phyloP scores from a whole-genome alignment of 306 rosid species.

The Corylus americana region DNA sequence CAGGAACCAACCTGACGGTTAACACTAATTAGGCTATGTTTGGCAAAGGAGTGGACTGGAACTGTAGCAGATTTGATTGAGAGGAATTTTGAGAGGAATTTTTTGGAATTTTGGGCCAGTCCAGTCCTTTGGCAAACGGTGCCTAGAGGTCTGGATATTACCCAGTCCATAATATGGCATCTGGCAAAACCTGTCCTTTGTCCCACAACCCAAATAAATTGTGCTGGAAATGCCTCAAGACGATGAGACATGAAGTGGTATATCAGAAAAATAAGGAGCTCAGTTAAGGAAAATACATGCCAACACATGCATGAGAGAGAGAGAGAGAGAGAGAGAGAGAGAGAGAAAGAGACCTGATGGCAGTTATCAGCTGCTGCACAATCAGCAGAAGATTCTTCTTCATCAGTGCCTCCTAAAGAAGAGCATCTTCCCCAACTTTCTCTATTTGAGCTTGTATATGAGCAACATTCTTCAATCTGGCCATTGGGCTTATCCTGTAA shows the following conservation, averaged over 20 bases:
- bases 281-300: neutral
- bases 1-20: neutral
- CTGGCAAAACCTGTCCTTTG: neutral
- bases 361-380: constrained; percentile 45
- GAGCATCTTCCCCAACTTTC: constrained; percentile 97
- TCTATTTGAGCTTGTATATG: constrained; percentile 75
- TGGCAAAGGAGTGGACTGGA: no score
- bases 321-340: constrained; percentile 18
- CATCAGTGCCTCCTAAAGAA: constrained; percentile 77
- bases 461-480: constrained; percentile 74
- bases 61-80: no score
- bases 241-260: neutral
- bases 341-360: constrained; percentile 53
- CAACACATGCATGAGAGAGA: neutral
- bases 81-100: no score
- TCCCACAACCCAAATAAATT: neutral
- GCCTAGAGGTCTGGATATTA: neutral
- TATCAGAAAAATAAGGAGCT: neutral
- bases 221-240: neutral
- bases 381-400: constrained; percentile 67
- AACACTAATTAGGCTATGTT: neutral
- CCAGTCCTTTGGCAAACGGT: no score
- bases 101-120: no score
- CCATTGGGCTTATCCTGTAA: constrained; percentile 65
- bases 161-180: neutral